Evolutionary conservation across 2,329 filamentous ascomycete genomes (phyloP).

Genomic region (Trichoderma polysporum): DNA sequence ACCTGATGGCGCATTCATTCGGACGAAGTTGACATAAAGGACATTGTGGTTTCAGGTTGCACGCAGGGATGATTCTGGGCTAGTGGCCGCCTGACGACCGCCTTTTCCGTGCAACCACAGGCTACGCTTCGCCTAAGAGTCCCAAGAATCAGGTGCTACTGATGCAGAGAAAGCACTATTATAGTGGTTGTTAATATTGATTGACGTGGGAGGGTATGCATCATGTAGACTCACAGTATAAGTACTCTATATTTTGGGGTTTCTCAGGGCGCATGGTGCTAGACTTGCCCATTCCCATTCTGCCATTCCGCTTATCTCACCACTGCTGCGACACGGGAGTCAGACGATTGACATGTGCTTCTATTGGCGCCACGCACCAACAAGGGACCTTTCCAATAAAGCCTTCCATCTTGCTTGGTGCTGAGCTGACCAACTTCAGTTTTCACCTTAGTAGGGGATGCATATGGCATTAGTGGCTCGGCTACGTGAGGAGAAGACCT

Average conservation of each 20-base stretch:
- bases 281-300: not conserved
- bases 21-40: not conserved
- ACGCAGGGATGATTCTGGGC: not conserved
- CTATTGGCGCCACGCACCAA: not conserved
- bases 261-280: not conserved
- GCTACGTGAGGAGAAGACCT: conserved; percentile 1
- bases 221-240: not conserved
- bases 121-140: not conserved
- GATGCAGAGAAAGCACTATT: not conserved
- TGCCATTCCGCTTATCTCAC: not conserved
- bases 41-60: not conserved
- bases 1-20: not conserved
- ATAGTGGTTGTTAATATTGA: not conserved
- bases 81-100: not conserved
- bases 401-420: not conserved
- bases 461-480: conserved; percentile 10
- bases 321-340: not conserved
- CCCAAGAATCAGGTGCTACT: not conserved
- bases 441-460: not conserved
- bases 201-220: not conserved
- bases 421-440: conserved; percentile 11
- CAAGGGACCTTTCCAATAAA: not conserved
- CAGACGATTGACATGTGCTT: conserved; percentile 9
- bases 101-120: not conserved
- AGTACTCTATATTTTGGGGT: not conserved